Evolutionary conservation across 2,329 filamentous ascomycete genomes (phyloP).

Genomic region (Cordyceps tenuipes): DNA sequence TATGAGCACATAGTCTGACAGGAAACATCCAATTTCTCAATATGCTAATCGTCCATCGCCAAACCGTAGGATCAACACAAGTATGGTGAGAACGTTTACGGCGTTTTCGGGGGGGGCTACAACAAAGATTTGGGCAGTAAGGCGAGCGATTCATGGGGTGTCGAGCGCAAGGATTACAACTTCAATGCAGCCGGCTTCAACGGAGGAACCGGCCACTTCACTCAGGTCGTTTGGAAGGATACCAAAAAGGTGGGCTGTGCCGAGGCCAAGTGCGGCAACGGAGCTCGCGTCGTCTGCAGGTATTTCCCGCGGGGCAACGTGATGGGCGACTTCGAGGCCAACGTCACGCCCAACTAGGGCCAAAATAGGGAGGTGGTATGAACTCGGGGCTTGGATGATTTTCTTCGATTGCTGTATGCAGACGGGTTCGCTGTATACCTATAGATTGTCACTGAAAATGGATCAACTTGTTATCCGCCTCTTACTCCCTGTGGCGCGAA

Average conservation of each 20-base stretch:
- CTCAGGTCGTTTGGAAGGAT: slow-evolving; percentile 62
- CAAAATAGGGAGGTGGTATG: not conserved
- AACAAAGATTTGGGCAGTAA: no score
- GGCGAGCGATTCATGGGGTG: no score
- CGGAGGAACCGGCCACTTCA: slow-evolving; percentile 60
- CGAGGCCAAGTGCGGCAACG: slow-evolving; percentile 17
- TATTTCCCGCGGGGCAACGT: slow-evolving; percentile 8
- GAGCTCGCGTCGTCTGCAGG: slow-evolving; percentile 6
- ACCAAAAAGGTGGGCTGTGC: slow-evolving; percentile 52
- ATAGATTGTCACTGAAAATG: not conserved
- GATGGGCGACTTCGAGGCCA: slow-evolving; percentile 1
- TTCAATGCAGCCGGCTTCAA: slow-evolving; percentile 49
- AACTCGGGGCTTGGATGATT: not conserved
- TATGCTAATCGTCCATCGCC: not conserved
- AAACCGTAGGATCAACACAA: not conserved
- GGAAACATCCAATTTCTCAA: not conserved
- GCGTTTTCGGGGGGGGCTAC: no score
- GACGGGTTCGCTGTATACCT: not conserved
- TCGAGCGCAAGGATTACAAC: slow-evolving; percentile 51
- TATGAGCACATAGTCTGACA: not conserved
- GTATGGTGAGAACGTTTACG: slow-evolving; percentile 9
- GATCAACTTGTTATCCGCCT: not conserved
- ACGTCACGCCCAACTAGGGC: not conserved
- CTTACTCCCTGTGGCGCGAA: no score
- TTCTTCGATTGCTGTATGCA: not conserved